phyloP scores from a whole-genome alignment of 768 basidiomycete genomes.

The Pisolithus tinctorius region DNA sequence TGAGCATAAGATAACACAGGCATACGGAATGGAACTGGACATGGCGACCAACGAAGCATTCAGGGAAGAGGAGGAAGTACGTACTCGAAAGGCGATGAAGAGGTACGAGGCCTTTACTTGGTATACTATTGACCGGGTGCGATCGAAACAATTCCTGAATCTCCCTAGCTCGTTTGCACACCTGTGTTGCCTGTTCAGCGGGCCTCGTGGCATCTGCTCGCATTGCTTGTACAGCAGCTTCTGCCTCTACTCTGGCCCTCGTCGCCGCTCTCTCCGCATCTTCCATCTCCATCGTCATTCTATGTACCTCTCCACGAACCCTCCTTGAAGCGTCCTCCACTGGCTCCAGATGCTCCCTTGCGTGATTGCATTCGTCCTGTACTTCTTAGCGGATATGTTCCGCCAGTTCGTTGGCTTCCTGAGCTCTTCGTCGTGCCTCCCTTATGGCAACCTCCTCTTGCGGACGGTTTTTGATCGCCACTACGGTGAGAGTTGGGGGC shows the following conservation, averaged over 20 bases:
- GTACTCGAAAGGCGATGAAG: too few relatives aligned
- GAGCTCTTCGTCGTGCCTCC: neutral
- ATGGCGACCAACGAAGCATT: too few relatives aligned
- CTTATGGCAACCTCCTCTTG: neutral
- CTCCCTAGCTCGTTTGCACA: conserved; percentile 2
- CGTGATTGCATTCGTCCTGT: neutral
- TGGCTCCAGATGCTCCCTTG: neutral
- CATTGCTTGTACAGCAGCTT: neutral
- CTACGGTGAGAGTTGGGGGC: neutral
- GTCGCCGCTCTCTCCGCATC: conserved; percentile 3
- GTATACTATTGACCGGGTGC: too few relatives aligned
- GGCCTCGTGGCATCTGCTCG: neutral
- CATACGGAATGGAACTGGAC: too few relatives aligned
- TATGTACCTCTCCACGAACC: neutral
- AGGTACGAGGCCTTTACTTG: neutral
- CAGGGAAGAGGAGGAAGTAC: too few relatives aligned
- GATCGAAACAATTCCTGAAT: neutral
- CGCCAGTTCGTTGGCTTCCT: neutral
- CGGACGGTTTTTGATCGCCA: neutral
- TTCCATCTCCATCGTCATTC: neutral
- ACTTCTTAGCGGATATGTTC: neutral
- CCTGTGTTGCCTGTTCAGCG: conserved; percentile 1
- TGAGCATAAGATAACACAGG: too few relatives aligned
- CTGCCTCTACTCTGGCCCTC: neutral
- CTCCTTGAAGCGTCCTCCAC: neutral